Percentiles rank a stretch among this genome's conserved stretches.
phyloP scores from a whole-genome alignment of 2,329 filamentous ascomycete species.

The Apiospora malaysiana region DNA sequence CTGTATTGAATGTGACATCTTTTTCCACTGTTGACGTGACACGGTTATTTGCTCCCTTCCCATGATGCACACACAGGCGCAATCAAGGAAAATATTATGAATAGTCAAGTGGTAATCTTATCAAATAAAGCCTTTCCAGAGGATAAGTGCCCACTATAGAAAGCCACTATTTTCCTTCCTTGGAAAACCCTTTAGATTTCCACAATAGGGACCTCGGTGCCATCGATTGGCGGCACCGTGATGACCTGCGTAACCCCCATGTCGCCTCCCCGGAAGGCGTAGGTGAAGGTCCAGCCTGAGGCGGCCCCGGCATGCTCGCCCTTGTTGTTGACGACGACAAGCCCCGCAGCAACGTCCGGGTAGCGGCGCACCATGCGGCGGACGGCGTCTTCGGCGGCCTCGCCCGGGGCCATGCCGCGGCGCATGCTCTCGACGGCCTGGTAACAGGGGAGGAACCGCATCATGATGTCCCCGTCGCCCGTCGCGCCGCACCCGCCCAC shows the following conservation, averaged over 20 bases:
- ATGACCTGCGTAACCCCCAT: constrained; percentile 55
- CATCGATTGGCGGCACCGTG: constrained; percentile 43
- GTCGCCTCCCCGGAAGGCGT: constrained; percentile 52
- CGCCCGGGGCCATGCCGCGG: constrained; percentile 51
- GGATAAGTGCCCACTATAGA: not conserved
- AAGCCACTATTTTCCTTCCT: not conserved
- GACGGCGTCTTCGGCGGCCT: constrained; percentile 58
- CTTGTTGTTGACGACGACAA: constrained; percentile 56
- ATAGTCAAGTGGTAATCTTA: not conserved
- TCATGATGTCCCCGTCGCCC: constrained; percentile 63
- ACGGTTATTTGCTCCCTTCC: not conserved
- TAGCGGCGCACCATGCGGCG: constrained; percentile 54
- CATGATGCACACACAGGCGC: not conserved
- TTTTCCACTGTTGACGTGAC: not conserved
- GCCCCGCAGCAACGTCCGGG: constrained; percentile 51
- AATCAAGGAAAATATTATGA: not conserved
- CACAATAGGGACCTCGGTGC: not conserved
- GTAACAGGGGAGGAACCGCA: constrained; percentile 63
- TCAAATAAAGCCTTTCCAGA: not conserved
- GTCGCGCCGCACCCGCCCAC: constrained; percentile 62
- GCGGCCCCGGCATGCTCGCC: constrained; percentile 57
- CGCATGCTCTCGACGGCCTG: constrained; percentile 61
- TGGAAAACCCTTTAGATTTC: not conserved
- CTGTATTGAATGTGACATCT: not conserved
- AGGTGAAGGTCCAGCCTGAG: constrained; percentile 61